Percentiles rank a stretch among this genome's conserved stretches.
Evolutionary conservation across 441 rosid genomes (phyloP).

Genomic region (Erodium texanum): DNA sequence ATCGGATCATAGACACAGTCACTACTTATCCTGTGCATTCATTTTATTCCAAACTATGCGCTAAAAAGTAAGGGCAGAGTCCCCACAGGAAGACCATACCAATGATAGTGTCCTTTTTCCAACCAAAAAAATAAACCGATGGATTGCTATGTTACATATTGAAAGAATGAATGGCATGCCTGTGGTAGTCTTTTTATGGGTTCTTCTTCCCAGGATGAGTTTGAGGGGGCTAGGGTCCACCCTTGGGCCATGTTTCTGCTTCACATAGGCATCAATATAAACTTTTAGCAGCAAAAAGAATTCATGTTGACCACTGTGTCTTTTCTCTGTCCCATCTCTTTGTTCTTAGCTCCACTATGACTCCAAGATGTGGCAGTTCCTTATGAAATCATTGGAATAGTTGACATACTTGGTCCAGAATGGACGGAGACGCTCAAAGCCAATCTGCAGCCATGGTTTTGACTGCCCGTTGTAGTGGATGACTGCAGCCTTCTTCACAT

Average conservation of each 20-base stretch:
- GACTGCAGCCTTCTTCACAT: constrained; percentile 70
- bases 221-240: too few relatives aligned
- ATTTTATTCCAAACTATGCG: constrained; percentile 22
- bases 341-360: constrained; percentile 39
- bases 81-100: too few relatives aligned
- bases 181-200: background rate
- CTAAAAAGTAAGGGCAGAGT: too few relatives aligned
- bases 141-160: background rate
- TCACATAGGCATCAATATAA: too few relatives aligned
- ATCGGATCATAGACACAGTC: background rate
- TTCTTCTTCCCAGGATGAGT: too few relatives aligned
- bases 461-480: constrained; percentile 96
- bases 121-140: constrained; percentile 36
- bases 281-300: too few relatives aligned
- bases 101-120: constrained; percentile 4
- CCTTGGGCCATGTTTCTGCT: too few relatives aligned
- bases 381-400: constrained; percentile 82
- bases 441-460: constrained; percentile 95
- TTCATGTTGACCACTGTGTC: too few relatives aligned
- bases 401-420: constrained; percentile 91
- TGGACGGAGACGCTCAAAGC: constrained; percentile 91
- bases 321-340: too few relatives aligned
- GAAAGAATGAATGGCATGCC: constrained; percentile 57
- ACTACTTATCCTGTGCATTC: constrained; percentile 4
- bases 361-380: constrained; percentile 86